These are phyloP conservation scores for Nigrospora oryzae DNA, from an alignment of 2,329 filamentous ascomycete genomes.

Conservation along the genomic window DNA sequence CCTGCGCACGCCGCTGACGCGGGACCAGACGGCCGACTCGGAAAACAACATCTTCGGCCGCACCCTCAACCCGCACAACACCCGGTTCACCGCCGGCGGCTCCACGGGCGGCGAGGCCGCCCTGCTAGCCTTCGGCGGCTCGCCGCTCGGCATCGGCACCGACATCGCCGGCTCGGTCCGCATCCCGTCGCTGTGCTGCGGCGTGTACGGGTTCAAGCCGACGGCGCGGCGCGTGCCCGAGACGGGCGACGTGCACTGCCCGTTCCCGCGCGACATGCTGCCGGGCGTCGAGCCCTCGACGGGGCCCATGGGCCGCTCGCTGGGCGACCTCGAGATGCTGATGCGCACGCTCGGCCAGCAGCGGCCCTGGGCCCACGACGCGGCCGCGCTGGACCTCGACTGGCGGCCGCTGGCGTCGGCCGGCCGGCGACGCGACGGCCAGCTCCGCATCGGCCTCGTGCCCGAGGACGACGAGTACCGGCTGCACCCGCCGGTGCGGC, in stretches of 20 bases:
- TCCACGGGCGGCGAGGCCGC: constrained; percentile 23
- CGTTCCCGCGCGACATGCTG: constrained; percentile 1
- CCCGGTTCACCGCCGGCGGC: constrained; percentile 21
- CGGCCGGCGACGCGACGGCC: constrained; percentile 1
- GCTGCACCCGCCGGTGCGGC: constrained; percentile 39
- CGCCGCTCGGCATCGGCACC: constrained; percentile 10
- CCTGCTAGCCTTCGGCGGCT: constrained; percentile 9
- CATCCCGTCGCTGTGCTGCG: constrained; percentile 19
- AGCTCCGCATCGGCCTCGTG: constrained; percentile 38
- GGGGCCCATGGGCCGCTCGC: constrained; percentile 31
- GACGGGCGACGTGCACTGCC: neutral
- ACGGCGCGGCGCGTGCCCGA: constrained; percentile 1
- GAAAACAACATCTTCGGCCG: constrained; percentile 32
- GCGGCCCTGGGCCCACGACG: constrained; percentile 36
- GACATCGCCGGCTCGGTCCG: constrained; percentile 19
- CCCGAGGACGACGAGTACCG: constrained; percentile 36
- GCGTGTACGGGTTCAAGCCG: constrained; percentile 22
- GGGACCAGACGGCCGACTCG: constrained; percentile 18
- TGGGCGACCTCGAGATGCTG: constrained; percentile 29
- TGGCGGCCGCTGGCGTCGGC: constrained; percentile 28
- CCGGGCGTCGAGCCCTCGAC: constrained; percentile 25
- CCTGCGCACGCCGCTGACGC: neutral
- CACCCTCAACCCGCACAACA: constrained; percentile 28
- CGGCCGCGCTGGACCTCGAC: constrained; percentile 27
- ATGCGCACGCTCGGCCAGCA: constrained; percentile 29